These are phyloP conservation scores for Scheffersomyces ergatensis DNA, from an alignment of 805 yeast species.

Conservation along the genomic window DNA sequence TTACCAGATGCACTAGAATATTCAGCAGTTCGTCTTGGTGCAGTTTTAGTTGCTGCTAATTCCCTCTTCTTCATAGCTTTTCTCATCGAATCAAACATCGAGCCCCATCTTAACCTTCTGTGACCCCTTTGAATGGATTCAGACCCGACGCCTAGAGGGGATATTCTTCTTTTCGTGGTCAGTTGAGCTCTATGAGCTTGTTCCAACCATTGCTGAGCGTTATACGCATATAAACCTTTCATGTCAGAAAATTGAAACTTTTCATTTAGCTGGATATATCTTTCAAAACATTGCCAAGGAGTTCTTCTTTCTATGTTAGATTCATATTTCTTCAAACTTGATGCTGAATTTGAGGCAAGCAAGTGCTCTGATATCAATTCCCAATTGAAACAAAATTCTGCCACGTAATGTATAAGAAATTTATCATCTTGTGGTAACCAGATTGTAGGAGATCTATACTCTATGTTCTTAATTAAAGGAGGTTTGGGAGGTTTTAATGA, in stretches of 20 bases:
- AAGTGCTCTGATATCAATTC: conserved; percentile 82
- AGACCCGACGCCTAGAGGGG: conserved; percentile 90
- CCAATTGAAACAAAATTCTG: conserved; percentile 91
- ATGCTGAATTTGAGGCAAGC: conserved; percentile 58
- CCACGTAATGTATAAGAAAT: conserved; percentile 72
- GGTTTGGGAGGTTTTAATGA: conserved; percentile 86
- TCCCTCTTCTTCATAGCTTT: conserved; percentile 89
- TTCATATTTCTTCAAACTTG: conserved; percentile 49
- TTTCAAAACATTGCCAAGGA: conserved; percentile 98
- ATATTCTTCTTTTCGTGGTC: conserved; percentile 81
- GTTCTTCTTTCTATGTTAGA: conserved; percentile 94
- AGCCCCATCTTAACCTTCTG: conserved; percentile 87
- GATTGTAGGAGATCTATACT: conserved; percentile 84
- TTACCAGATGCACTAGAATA: conserved; percentile 6
- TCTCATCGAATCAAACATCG: conserved; percentile 94
- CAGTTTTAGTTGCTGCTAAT: conserved; percentile 40
- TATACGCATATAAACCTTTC: conserved; percentile 80
- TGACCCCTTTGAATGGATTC: conserved; percentile 95
- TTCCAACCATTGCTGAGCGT: conserved; percentile 89
- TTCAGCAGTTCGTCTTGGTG: conserved; percentile 2
- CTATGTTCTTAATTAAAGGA: conserved; percentile 77
- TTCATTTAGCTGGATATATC: conserved; percentile 90
- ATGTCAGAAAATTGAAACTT: conserved; percentile 82
- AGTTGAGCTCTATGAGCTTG: conserved; percentile 87
- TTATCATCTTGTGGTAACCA: conserved; percentile 97